Evolutionary conservation across 108 stramenopile species (phyloP).

Genomic region (Pseudonitzschia pungens): DNA sequence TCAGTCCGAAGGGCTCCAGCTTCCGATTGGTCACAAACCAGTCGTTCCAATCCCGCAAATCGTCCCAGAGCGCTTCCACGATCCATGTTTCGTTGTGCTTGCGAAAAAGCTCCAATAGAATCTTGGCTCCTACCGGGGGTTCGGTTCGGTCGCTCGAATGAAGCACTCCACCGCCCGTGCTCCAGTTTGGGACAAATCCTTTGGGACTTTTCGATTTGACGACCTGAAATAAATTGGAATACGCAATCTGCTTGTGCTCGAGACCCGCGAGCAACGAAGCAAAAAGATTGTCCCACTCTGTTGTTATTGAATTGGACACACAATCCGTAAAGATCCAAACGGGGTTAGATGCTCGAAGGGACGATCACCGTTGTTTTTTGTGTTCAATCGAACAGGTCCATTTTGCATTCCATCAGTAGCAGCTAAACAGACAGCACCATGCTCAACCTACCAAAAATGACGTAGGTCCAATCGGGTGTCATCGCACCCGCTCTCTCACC

Average conservation of each 20-base stretch:
- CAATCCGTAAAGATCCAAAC: neutral
- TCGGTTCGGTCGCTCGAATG: constrained; percentile 31
- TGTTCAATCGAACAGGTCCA: neutral
- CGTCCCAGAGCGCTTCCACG: constrained; percentile 35
- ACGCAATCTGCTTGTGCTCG: constrained; percentile 14
- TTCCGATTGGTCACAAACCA: constrained; percentile 27
- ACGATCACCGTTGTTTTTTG: neutral
- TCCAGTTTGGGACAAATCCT: constrained; percentile 37
- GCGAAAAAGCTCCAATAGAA: constrained; percentile 26
- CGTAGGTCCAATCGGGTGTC: constrained; percentile 15
- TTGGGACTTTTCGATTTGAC: constrained; percentile 26
- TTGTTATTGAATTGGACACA: neutral
- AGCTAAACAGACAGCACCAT: neutral
- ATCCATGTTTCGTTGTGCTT: constrained; percentile 32
- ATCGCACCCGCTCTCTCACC: neutral
- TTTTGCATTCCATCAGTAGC: neutral
- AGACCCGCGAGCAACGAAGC: constrained; percentile 16
- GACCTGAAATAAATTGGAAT: constrained; percentile 26
- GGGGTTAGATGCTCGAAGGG: neutral
- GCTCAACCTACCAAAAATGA: constrained; percentile 12
- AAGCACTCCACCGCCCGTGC: constrained; percentile 14
- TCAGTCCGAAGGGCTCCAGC: constrained; percentile 16
- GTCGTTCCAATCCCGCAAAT: constrained; percentile 23
- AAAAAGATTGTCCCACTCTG: constrained; percentile 23
- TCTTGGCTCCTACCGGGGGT: constrained; percentile 39